Conservation (phyloP, 768 basidiomycete species). For the Rhizopogon sp. region DNA sequence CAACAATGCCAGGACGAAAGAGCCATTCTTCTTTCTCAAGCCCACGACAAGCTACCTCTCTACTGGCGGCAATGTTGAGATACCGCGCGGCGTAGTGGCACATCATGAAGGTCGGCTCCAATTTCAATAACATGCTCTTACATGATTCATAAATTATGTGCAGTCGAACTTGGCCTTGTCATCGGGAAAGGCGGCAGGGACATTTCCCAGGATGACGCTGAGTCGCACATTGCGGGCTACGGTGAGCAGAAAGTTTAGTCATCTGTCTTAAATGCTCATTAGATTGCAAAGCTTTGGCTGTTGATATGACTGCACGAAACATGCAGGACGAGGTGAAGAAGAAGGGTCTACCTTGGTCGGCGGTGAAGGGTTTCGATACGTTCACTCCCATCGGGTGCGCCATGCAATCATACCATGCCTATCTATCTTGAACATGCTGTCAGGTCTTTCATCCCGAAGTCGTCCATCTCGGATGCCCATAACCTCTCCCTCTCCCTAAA, state of each 20-base stretch:
- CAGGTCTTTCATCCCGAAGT: constrained; percentile 80
- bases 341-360: constrained; percentile 94
- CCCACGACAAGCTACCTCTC: constrained; percentile 86
- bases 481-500: constrained; percentile 73
- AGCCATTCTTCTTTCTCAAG: constrained; percentile 99
- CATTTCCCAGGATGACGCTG: constrained; percentile 68
- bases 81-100: constrained; percentile 75
- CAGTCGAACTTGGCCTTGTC: constrained; percentile 95
- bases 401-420: background rate
- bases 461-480: constrained; percentile 62
- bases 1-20: constrained; percentile 77
- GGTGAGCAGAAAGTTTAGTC: constrained; percentile 39
- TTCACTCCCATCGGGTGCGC: constrained; percentile 86
- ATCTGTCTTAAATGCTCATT: no score
- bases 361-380: constrained; percentile 95
- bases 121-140: background rate
- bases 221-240: constrained; percentile 85
- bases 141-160: background rate
- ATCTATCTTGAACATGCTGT: constrained; percentile 4
- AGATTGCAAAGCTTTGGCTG: constrained; percentile 65
- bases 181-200: constrained; percentile 87
- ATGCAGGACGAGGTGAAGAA: constrained; percentile 91
- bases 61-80: constrained; percentile 77
- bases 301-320: constrained; percentile 96
- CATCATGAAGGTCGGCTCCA: constrained; percentile 79